Evolutionary conservation across 192 early-diverging fungal genomes (phyloP).

Genomic region (Oehlia diaphana): DNA sequence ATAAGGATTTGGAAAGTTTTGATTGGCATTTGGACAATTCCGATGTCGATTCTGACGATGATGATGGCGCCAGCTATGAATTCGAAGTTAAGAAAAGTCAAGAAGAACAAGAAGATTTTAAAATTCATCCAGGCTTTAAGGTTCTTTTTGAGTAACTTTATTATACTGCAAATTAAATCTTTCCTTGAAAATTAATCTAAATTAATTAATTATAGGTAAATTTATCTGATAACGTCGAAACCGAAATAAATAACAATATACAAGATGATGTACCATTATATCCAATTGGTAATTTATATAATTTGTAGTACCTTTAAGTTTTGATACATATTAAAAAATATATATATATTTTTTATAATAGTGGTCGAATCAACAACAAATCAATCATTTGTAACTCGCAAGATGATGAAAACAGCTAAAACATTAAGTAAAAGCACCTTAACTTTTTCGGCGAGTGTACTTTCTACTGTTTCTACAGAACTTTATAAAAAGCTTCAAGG

Average conservation of each 20-base stretch:
- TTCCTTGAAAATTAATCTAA: not conserved
- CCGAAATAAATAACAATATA: not conserved
- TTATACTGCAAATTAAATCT: not conserved
- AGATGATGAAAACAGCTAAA: not conserved
- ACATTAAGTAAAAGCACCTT: not conserved
- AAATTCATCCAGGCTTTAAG: conserved; percentile 12
- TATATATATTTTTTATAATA: not conserved
- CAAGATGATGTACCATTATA: not conserved
- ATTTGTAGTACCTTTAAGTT: not conserved
- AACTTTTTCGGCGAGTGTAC: not conserved
- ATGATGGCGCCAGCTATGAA: not conserved
- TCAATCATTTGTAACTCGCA: conserved; percentile 16
- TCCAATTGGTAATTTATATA: not conserved
- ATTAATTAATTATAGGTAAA: not conserved
- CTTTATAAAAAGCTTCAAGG: not conserved
- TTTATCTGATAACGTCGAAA: not conserved
- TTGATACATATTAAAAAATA: no score
- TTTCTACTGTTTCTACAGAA: not conserved
- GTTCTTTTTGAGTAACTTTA: not conserved
- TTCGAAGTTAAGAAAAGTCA: conserved; percentile 23
- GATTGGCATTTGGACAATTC: not conserved
- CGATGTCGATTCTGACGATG: not conserved
- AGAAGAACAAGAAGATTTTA: conserved; percentile 24
- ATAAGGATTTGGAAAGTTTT: conserved; percentile 21
- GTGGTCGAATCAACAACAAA: conserved; percentile 14